Base-by-base conservation (phyloP, 1,139 yeast genomes). In the Keqinozyma sinolaborantium region DNA sequence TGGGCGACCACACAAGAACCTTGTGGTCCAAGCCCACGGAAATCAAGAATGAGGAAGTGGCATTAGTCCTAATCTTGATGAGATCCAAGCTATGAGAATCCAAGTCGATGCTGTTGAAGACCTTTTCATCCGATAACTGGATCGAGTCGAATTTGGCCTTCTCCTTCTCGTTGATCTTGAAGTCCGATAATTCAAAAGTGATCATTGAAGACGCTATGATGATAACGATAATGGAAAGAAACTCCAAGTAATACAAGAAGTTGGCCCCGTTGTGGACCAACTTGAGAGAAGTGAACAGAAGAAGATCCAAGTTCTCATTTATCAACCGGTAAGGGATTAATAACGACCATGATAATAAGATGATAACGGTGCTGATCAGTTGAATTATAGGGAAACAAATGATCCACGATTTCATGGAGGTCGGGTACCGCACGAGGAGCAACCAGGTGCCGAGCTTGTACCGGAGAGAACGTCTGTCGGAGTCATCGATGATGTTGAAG, bases 11-110 rank as follows among this genome's bases (percentile, higher is more conserved):
- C 8, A 84, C 74, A 24, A 77, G 56, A 2, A 85, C 66, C 37
- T 70, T 76, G 45, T 82, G 88, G 47, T 85, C 95, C 44, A 86
- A 58, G 3, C 90, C 90, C 19, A 83, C 70, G 0, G 90, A 73
- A 0, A 83, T 79, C 24, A 85, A 61, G 48, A 70, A 80, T 9
- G 81, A 82, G 45, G 72, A 70, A 30, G 69, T 64, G 29, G 62
- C 60, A 21, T 81, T 77, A 1, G 86, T 72, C 11, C 65, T 60
- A 10, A 84, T 60, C 39, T 70, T 70, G 24, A 83, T 65, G 5
- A 84, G 70, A 52, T 86, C 95, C 31, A 83, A 58, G 16, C 64
- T 55, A 49, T 82, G 88, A 11, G 39, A 38, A 16, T 60, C 42
- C 29, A 85, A 60, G 40, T 82, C 86, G 36, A 79, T 78, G 21